Evolutionary conservation across 495 filamentous ascomycete species (phyloP).

Genomic region (Podospora comata): DNA sequence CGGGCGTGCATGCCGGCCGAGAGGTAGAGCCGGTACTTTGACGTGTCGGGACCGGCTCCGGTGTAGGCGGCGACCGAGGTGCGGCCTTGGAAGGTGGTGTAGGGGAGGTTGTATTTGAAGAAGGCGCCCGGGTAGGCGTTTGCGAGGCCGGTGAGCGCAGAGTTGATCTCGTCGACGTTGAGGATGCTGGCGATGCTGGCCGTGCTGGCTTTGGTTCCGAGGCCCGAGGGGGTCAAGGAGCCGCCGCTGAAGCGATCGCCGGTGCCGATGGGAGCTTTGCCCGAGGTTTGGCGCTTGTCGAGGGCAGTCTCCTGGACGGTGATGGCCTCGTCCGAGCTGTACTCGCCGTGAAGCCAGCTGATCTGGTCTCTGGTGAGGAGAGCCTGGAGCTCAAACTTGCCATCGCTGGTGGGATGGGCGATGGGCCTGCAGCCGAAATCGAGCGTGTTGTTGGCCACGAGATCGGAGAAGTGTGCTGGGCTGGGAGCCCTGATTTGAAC

Average conservation of each 20-base stretch:
- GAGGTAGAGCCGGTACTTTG: conserved; percentile 34
- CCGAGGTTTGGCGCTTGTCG: conserved; percentile 4
- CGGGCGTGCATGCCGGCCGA: conserved; percentile 21
- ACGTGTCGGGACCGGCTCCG: conserved; percentile 26
- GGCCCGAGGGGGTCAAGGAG: neutral
- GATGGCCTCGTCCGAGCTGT: conserved; percentile 10
- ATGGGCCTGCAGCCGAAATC: conserved; percentile 19
- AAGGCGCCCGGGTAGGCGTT: conserved; percentile 29
- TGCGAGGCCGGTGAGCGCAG: conserved; percentile 32
- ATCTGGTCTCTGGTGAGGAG: conserved; percentile 21
- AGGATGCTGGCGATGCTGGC: conserved; percentile 29
- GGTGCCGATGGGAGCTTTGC: conserved; percentile 1
- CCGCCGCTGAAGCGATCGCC: conserved; percentile 1
- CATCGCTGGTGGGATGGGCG: conserved; percentile 18
- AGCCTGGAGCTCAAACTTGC: conserved; percentile 16
- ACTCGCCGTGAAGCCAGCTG: conserved; percentile 8
- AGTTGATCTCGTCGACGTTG: conserved; percentile 34
- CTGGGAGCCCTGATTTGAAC: conserved; percentile 17
- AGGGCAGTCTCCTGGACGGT: conserved; percentile 6
- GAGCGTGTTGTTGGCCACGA: conserved; percentile 20
- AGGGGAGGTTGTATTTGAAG: conserved; percentile 33
- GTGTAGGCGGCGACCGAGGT: conserved; percentile 24
- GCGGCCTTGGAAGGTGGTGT: conserved; percentile 18
- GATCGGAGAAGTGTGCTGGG: conserved; percentile 11
- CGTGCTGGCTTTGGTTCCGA: conserved; percentile 9